A percentile compares a stretch with the other conserved stretches of the same genome.
These are phyloP conservation scores for Cadophora sp. DNA, from an alignment of 2,329 filamentous ascomycete genomes.

Conservation along the genomic window DNA sequence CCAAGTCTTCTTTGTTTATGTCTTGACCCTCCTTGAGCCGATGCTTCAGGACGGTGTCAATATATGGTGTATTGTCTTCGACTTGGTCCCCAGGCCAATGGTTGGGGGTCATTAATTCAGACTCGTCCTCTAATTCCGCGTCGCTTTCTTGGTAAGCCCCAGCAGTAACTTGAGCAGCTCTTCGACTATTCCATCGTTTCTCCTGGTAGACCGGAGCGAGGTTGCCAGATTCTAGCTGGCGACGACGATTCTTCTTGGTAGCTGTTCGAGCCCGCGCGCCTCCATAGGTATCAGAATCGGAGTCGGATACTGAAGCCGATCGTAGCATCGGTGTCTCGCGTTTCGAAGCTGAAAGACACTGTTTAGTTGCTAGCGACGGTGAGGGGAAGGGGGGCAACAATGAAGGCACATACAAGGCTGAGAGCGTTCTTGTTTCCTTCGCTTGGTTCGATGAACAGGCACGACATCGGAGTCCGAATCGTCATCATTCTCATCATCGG, in stretches of 20 bases:
- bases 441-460: slow-evolving; percentile 62
- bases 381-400: slow-evolving; percentile 28
- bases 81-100: slow-evolving; percentile 72
- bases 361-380: slow-evolving; percentile 33
- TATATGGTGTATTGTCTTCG: slow-evolving; percentile 82
- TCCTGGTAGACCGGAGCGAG: slow-evolving; percentile 73
- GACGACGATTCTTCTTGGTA: slow-evolving; percentile 80
- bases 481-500: slow-evolving; percentile 54
- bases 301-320: slow-evolving; percentile 68
- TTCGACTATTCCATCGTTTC: slow-evolving; percentile 89
- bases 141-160: slow-evolving; percentile 72
- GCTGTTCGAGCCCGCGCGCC: slow-evolving; percentile 72
- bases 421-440: slow-evolving; percentile 71
- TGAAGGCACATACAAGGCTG: slow-evolving; percentile 60
- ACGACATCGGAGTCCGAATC: slow-evolving; percentile 80
- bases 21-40: slow-evolving; percentile 73
- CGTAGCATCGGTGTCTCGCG: slow-evolving; percentile 61
- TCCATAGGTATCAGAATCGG: slow-evolving; percentile 78
- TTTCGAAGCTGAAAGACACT: slow-evolving; percentile 59
- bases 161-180: slow-evolving; percentile 74
- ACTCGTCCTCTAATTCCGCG: slow-evolving; percentile 68
- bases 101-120: slow-evolving; percentile 68
- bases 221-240: slow-evolving; percentile 70
- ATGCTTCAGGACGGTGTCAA: slow-evolving; percentile 91
- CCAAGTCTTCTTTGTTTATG: slow-evolving; percentile 59